Conservation (phyloP, 805 yeast genomes). For the Nakazawaea ernobii region DNA sequence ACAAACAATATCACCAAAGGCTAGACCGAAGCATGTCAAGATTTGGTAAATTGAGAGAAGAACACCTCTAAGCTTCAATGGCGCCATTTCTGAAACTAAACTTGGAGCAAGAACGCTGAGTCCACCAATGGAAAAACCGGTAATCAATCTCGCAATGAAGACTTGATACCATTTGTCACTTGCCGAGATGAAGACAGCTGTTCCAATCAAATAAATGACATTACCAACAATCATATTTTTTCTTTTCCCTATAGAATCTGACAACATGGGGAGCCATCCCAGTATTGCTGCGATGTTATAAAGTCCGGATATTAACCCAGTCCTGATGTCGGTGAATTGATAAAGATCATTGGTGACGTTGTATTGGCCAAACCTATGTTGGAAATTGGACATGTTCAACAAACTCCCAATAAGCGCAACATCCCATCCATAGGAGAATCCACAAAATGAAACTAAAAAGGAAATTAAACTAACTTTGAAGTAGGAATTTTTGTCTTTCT, state of each 20-base stretch:
- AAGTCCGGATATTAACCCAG: constrained; percentile 19
- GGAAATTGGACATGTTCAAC: constrained; percentile 14
- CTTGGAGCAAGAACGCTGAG: constrained; percentile 22
- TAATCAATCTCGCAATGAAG: constrained; percentile 18
- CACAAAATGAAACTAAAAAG: constrained; percentile 13
- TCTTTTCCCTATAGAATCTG: constrained; percentile 13
- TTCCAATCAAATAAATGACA: constrained; percentile 18
- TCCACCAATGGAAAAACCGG: constrained; percentile 23
- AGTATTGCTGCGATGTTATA: constrained; percentile 23
- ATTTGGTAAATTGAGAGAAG: constrained; percentile 34
- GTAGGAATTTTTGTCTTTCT: not conserved
- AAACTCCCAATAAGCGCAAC: constrained; percentile 20
- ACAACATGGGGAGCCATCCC: constrained; percentile 17
- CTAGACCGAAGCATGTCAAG: constrained; percentile 27
- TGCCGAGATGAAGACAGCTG: constrained; percentile 5
- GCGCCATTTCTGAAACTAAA: constrained; percentile 31
- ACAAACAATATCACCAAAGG: constrained; percentile 22
- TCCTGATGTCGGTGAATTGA: constrained; percentile 1
- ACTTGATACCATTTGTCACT: constrained; percentile 12
- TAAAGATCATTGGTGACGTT: not conserved
- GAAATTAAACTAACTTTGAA: not conserved
- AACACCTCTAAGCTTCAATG: constrained; percentile 32
- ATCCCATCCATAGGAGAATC: constrained; percentile 25
- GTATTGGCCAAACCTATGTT: constrained; percentile 10
- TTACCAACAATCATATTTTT: constrained; percentile 12